Percentiles rank a stretch among this genome's conserved stretches.
Conservation (phyloP, 2,329 filamentous ascomycete species). For the Lachnellula cervina region DNA sequence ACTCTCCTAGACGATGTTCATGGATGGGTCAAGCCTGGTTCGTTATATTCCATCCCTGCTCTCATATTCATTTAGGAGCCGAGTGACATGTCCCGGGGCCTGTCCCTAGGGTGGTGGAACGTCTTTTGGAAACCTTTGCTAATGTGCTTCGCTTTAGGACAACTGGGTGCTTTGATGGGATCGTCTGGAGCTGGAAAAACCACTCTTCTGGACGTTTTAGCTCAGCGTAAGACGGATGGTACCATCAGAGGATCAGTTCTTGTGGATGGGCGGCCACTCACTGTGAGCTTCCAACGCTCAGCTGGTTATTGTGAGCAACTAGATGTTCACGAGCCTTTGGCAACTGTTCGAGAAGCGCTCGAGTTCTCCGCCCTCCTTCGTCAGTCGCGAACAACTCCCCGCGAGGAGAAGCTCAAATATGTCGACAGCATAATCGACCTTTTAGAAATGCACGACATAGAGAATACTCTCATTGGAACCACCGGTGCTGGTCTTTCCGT, state of each 20-base stretch:
- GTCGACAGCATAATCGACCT: slow-evolving; percentile 71
- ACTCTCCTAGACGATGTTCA: slow-evolving; percentile 73
- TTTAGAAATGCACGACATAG: slow-evolving; percentile 62
- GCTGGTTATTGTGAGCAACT: slow-evolving; percentile 84
- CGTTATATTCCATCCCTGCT: too few species aligned
- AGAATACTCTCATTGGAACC: slow-evolving; percentile 59
- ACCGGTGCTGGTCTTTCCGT: slow-evolving; percentile 58
- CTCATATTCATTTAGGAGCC: too few species aligned
- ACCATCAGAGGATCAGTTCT: slow-evolving; percentile 80
- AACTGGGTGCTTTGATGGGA: slow-evolving; percentile 60
- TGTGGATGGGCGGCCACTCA: slow-evolving; percentile 60
- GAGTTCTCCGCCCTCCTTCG: slow-evolving; percentile 85
- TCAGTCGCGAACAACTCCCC: slow-evolving; percentile 68
- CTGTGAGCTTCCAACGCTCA: slow-evolving; percentile 73
- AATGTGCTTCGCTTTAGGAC: slow-evolving; percentile 26
- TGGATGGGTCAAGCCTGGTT: slow-evolving; percentile 70
- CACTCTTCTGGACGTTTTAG: slow-evolving; percentile 53
- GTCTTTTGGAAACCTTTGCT: too few species aligned
- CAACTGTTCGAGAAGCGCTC: slow-evolving; percentile 81
- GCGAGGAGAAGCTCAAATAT: slow-evolving; percentile 73
- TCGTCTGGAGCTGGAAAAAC: slow-evolving; percentile 56
- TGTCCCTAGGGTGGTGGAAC: too few species aligned
- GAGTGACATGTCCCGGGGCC: too few species aligned
- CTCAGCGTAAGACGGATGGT: slow-evolving; percentile 71
- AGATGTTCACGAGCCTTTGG: slow-evolving; percentile 76